These are phyloP conservation scores for Dipteronia dyeriana DNA, from an alignment of 345 rosid species.

Conservation along the genomic window DNA sequence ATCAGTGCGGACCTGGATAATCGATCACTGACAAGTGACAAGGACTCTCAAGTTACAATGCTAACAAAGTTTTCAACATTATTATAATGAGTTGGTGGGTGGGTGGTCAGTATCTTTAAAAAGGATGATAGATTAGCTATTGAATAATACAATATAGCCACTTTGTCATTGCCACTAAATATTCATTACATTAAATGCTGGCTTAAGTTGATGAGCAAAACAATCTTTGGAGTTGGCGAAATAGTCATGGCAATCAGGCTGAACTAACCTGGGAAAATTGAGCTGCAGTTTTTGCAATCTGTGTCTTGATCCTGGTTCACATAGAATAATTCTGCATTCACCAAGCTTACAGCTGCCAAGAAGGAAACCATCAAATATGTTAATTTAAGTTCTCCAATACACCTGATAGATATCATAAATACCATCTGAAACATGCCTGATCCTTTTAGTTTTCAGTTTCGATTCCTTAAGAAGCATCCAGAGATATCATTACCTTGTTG, in stretches of 20 bases:
- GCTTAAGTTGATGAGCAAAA: neutral
- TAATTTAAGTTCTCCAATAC: neutral
- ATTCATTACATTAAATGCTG: neutral
- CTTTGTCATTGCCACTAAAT: neutral
- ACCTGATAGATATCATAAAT: neutral
- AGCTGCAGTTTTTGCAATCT: constrained; percentile 92
- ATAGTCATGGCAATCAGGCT: neutral
- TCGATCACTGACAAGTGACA: no score
- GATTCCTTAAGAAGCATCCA: neutral
- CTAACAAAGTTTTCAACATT: neutral
- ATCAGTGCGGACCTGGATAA: neutral
- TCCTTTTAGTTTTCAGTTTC: neutral
- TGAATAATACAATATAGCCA: neutral
- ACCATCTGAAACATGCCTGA: neutral
- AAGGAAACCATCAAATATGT: constrained; percentile 3
- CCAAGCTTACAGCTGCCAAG: constrained; percentile 80
- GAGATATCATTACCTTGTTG: neutral
- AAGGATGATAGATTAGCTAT: neutral
- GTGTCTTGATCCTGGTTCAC: constrained; percentile 85
- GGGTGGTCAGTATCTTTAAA: neutral
- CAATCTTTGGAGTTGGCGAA: neutral
- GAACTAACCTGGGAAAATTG: constrained; percentile 79
- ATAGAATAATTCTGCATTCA: constrained; percentile 79
- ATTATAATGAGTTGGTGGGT: no score
- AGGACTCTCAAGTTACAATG: neutral